Base-by-base conservation (phyloP, 495 filamentous ascomycete genomes). In the Tuber aestivum region DNA sequence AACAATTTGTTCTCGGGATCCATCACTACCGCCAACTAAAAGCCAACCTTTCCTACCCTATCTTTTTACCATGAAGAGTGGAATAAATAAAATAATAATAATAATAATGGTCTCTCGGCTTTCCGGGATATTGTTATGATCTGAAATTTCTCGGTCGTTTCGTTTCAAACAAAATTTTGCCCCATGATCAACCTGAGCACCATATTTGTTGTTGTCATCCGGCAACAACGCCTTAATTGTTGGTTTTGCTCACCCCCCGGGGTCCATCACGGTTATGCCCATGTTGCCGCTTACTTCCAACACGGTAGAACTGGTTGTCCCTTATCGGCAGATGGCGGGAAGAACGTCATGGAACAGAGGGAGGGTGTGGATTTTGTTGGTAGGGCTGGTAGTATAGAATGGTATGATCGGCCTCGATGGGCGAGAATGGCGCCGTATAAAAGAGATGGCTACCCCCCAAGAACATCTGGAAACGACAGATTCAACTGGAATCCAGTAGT, bases 271-370 rank as follows among this genome's bases (percentile, higher is more conserved):
- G 32, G 27, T 65, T 65, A 18, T 35, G 56, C 18, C 27, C 6
- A 32, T 65, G 56, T 65, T 65, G 27, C 56, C 56, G 27, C 56
- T 35, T 35, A 65, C 56, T 65, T 65, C 56, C 56, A 65, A 65
- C 56, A 65, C 56, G 27, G 56, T 65, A 65, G 56, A 35, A 65
- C n/a, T 65, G 56, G 56, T 35, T 65, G 56, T 65, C 20, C 56
- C 56, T 18, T 65, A 35, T 14, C 56, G 56, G 56, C 56, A 32
- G 16, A 65, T 65, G 27, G 56, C 6, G 56, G 56, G 27, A 32
- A 32, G 56, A 32, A 18, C 12, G 56, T 27, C 56, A 32, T 65
- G 56, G 56, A 65, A 65, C 56, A 32, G 56, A 65, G 27, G 56
- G 32, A 65, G 56, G 27, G 56, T 35, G 35, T 1, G 56, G 35